Base-by-base conservation (phyloP, 495 filamentous ascomycete genomes). In the Cairneyella variabilis region DNA sequence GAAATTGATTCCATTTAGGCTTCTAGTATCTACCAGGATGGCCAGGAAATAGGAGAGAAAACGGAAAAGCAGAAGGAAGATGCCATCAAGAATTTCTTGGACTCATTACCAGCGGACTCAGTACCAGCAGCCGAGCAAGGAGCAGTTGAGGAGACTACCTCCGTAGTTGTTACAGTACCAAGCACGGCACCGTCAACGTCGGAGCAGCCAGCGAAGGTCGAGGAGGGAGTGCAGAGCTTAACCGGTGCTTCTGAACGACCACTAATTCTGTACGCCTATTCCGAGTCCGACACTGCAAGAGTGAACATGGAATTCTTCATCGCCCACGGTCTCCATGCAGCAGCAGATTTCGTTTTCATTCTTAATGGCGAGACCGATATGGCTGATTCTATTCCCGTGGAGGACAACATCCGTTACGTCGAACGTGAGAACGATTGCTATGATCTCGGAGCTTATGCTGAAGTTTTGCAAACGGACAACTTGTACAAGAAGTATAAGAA, bases 311-410 rank as follows among this genome's bases (percentile, higher is more conserved):
- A 58, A 38, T 71, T 68, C 51, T 69, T 68, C 54, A 26, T 69
- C 10, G 30, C 47, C 14, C 51, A 68, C 22, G 65, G 55, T 14
- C 57, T 71, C 11, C 66, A 71, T 44, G 54, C 9, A 20, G 46
- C 28, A 11, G 67, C 69, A 18, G 69, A 71, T 53, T 71, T 69
- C 38, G 40, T 71, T 22, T 70, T 71, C 60, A 62, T 71, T 45
- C 51, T 71, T 47, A 66, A 67, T 51, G 69, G 69, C 20, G 51
- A 59, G 14, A 65, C 61, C 20, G 58, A 55, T 25, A 44, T 28
- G 2, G 8, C 4, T 0, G 18, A 34, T 11, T 28, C 41, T 30
- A 30, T 55, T 4, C 52, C 52, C 1, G 20, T 49, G 18, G 17
- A n/a, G 21, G 8, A 49, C 18, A 69, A 71, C 46, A 60, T 71